phyloP scores from a whole-genome alignment of 768 basidiomycete species.

The Lanmaoa rubissima region DNA sequence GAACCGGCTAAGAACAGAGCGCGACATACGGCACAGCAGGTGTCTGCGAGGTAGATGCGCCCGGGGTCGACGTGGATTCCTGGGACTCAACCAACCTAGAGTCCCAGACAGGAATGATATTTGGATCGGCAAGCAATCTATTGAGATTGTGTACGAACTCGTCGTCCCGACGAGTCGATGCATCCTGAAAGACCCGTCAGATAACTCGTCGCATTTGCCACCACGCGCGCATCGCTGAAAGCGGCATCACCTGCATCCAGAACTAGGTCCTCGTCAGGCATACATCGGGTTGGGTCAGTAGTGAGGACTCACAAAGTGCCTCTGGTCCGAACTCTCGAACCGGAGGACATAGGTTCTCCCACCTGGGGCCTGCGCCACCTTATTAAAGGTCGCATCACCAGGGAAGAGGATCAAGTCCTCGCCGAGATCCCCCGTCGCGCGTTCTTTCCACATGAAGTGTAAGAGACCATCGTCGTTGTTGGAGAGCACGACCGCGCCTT shows the following conservation, averaged over 20 bases:
- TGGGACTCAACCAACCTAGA: constrained; percentile 38
- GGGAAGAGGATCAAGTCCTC: constrained; percentile 90
- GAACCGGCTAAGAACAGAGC: background rate
- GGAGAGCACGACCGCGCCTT: constrained; percentile 69
- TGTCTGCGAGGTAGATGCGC: constrained; percentile 34
- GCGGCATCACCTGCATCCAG: constrained; percentile 72
- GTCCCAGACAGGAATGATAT: constrained; percentile 59
- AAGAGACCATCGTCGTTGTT: constrained; percentile 74
- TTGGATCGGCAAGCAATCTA: constrained; percentile 64
- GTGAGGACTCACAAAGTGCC: constrained; percentile 77
- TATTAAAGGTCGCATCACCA: constrained; percentile 77
- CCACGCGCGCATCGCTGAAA: background rate
- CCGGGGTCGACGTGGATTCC: constrained; percentile 45
- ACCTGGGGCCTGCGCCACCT: constrained; percentile 60
- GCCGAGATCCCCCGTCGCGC: constrained; percentile 55
- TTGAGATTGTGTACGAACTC: constrained; percentile 77
- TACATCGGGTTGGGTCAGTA: background rate
- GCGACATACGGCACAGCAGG: constrained; percentile 28
- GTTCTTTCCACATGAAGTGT: constrained; percentile 80
- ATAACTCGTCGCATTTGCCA: background rate
- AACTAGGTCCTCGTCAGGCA: constrained; percentile 47
- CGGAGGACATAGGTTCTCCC: constrained; percentile 86
- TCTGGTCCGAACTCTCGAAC: constrained; percentile 86
- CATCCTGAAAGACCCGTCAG: constrained; percentile 47
- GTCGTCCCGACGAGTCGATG: constrained; percentile 60